Conservation (phyloP, 2,329 filamentous ascomycete genomes). For the Zarea fungicola region DNA sequence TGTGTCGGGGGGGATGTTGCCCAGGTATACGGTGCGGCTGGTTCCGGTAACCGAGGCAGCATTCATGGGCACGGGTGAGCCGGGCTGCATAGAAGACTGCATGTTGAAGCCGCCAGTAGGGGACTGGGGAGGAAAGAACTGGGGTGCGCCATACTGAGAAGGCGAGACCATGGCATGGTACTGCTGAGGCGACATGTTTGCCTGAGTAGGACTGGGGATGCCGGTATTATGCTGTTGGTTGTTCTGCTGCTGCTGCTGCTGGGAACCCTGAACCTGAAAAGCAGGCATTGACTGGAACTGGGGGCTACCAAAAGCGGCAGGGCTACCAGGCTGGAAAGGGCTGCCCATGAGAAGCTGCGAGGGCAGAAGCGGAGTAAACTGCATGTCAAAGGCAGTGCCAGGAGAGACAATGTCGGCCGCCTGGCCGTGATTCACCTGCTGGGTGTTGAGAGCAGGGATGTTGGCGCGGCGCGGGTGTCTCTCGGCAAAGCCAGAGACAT, state of each 20-base stretch:
- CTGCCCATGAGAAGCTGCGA: conserved; percentile 92
- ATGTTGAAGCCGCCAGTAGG: conserved; percentile 70
- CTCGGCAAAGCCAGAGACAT: conserved; percentile 79
- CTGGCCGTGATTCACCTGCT: conserved; percentile 49
- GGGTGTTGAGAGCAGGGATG: conserved; percentile 90
- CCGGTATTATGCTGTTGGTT: conserved; percentile 55
- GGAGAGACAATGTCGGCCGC: conserved; percentile 75
- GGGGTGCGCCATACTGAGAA: conserved; percentile 73
- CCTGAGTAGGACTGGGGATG: conserved; percentile 69
- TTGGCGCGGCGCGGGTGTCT: conserved; percentile 79
- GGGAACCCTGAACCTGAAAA: conserved; percentile 61
- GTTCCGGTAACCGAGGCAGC: conserved; percentile 83
- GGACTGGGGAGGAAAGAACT: conserved; percentile 85
- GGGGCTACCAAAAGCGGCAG: conserved; percentile 80
- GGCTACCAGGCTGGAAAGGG: conserved; percentile 93
- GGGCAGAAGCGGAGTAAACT: conserved; percentile 92
- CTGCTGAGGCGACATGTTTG: conserved; percentile 71
- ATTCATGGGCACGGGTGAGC: conserved; percentile 68
- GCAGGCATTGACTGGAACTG: conserved; percentile 82
- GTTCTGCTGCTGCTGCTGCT: conserved; percentile 41
- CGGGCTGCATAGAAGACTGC: conserved; percentile 54
- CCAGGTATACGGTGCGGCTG: conserved; percentile 93
- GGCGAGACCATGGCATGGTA: conserved; percentile 85
- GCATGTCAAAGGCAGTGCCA: conserved; percentile 91
- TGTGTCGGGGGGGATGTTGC: conserved; percentile 97